Conservation (phyloP, 352 stramenopile genomes). For the Globisporangium spiculum region DNA sequence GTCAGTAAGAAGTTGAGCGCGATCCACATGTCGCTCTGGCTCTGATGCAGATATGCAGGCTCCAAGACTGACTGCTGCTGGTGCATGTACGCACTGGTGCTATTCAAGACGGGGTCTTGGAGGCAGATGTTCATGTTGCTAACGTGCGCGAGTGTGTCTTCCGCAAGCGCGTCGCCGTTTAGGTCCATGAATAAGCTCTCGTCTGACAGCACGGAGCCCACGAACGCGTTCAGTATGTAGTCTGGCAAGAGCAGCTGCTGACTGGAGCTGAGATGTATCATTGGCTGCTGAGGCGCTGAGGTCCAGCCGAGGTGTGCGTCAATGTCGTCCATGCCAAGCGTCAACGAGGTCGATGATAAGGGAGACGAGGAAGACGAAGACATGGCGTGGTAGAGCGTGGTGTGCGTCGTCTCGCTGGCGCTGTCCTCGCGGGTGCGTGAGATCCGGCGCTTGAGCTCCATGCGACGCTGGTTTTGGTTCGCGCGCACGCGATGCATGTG, state of each 20-base stretch:
- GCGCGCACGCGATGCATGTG: constrained; percentile 21
- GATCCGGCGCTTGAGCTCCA: neutral
- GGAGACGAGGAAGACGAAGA: too few species aligned
- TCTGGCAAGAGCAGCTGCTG: neutral
- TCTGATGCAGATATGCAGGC: neutral
- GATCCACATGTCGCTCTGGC: constrained; percentile 8
- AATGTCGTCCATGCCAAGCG: constrained; percentile 8
- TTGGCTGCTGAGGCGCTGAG: neutral
- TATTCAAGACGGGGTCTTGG: too few species aligned
- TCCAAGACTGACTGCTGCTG: neutral
- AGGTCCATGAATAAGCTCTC: constrained; percentile 7
- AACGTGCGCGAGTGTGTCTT: neutral
- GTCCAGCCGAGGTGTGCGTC: constrained; percentile 9
- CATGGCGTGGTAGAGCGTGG: neutral
- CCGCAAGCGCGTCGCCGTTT: neutral
- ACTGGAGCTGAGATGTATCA: neutral
- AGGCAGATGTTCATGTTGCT: neutral
- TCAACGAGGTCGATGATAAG: neutral
- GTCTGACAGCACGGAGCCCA: neutral
- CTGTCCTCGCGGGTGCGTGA: neutral
- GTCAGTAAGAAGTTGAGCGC: constrained; percentile 10
- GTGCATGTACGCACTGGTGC: neutral
- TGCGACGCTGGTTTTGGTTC: constrained; percentile 23
- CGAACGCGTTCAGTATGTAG: constrained; percentile 5
- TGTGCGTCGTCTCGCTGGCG: constrained; percentile 10